Conservation (phyloP, 1,139 yeast genomes). For the Yamadazyma triangularis region DNA sequence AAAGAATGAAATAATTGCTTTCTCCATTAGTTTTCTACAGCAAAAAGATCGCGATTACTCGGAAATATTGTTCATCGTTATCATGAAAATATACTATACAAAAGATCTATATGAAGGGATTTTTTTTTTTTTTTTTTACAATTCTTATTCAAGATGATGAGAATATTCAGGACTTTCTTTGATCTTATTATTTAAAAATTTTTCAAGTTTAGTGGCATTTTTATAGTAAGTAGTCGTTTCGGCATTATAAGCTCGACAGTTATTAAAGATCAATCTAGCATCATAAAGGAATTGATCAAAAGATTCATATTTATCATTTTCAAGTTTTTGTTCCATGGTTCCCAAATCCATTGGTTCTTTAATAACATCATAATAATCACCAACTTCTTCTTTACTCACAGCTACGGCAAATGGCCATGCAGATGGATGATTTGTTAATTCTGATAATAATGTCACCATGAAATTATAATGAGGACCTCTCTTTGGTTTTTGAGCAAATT, state of each 20-base stretch:
- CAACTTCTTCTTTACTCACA: slow-evolving; percentile 89
- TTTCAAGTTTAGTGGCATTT: slow-evolving; percentile 89
- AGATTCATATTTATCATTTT: slow-evolving; percentile 83
- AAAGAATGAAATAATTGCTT: too few relatives aligned
- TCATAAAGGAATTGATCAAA: slow-evolving; percentile 93
- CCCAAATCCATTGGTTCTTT: slow-evolving; percentile 99
- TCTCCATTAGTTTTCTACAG: too few relatives aligned
- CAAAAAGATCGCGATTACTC: too few relatives aligned
- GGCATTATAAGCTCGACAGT: slow-evolving; percentile 85
- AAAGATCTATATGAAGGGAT: too few relatives aligned
- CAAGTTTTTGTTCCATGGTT: slow-evolving; percentile 92
- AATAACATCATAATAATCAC: slow-evolving; percentile 93
- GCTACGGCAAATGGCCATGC: slow-evolving; percentile 99
- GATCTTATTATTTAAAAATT: slow-evolving; percentile 74
- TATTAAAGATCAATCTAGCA: slow-evolving; percentile 78
- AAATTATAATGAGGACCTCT: slow-evolving; percentile 93
- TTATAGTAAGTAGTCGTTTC: slow-evolving; percentile 86
- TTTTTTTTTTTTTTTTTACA: too few relatives aligned
- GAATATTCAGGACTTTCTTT: slow-evolving; percentile 78
- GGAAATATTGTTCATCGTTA: too few relatives aligned
- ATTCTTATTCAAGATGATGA: slow-evolving; percentile 32
- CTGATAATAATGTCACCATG: slow-evolving; percentile 84
- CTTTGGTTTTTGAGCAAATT: slow-evolving; percentile 89
- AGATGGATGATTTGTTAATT: slow-evolving; percentile 88
- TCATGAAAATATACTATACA: too few relatives aligned